A percentile compares a stretch with the other conserved stretches of the same genome.
Conservation (phyloP, 768 basidiomycete genomes). For the Mycena pura region DNA sequence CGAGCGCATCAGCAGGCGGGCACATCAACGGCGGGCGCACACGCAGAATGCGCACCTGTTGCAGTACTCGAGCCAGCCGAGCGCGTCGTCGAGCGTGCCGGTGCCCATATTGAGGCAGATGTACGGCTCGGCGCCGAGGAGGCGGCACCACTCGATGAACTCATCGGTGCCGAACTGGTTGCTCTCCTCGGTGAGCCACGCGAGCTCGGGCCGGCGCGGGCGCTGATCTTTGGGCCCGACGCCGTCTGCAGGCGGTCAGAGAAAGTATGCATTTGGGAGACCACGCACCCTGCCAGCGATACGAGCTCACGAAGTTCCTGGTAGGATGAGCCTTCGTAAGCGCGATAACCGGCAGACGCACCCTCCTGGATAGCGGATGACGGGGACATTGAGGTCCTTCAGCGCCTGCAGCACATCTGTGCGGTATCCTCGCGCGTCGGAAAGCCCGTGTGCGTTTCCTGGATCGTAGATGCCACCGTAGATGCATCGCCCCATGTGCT, state of each 20-base stretch:
- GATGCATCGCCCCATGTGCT: conserved; percentile 65
- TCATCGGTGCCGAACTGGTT: conserved; percentile 68
- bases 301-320: conserved; percentile 61
- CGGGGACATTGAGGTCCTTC: conserved; percentile 52
- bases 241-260: conserved; percentile 49
- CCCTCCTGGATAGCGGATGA: conserved; percentile 63
- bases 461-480: conserved; percentile 57
- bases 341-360: conserved; percentile 22
- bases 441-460: conserved; percentile 41
- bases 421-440: conserved; percentile 54
- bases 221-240: conserved; percentile 57
- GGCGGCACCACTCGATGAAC: conserved; percentile 63
- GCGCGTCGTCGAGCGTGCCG: conserved; percentile 63
- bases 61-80: conserved; percentile 70
- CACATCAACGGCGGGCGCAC: not conserved
- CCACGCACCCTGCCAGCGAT: conserved; percentile 57
- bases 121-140: conserved; percentile 60
- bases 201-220: conserved; percentile 63
- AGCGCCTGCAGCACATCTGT: conserved; percentile 55
- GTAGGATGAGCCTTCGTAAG: not conserved
- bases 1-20: conserved; percentile 6
- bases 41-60: conserved; percentile 46
- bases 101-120: conserved; percentile 72
- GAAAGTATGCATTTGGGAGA: too few species aligned
- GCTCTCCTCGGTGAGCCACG: conserved; percentile 65